A percentile compares a stretch with the other conserved stretches of the same genome.
Evolutionary conservation across 2,329 filamentous ascomycete species (phyloP).

Genomic region (Gremmenia infestans): DNA sequence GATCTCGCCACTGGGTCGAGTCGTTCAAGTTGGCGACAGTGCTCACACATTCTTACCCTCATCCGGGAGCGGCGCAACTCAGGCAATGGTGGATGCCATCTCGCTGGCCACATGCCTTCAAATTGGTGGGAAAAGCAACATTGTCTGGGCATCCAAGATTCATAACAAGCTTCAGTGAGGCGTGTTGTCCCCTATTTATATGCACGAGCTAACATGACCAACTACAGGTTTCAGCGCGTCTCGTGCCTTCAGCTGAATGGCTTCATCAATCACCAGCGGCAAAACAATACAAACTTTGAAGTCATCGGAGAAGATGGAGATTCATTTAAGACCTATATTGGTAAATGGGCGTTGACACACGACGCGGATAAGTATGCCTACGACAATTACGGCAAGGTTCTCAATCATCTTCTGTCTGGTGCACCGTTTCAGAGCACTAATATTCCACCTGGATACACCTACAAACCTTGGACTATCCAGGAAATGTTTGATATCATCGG

Average conservation of each 20-base stretch:
- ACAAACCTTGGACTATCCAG: slow-evolving; percentile 6
- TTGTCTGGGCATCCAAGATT: background rate
- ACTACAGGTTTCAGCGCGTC: slow-evolving; percentile 1
- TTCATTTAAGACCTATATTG: background rate
- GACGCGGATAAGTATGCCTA: slow-evolving; percentile 4
- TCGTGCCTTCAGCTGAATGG: background rate
- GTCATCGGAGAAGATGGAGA: background rate
- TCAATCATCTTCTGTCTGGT: background rate
- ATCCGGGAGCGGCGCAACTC: slow-evolving; percentile 32
- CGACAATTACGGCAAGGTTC: slow-evolving; percentile 1
- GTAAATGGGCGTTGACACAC: slow-evolving; percentile 1
- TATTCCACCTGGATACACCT: background rate
- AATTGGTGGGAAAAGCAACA: background rate
- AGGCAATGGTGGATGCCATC: slow-evolving; percentile 34
- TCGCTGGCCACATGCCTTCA: slow-evolving; percentile 31
- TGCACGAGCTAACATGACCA: background rate
- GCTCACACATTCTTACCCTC: slow-evolving; percentile 35
- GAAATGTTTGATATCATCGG: background rate
- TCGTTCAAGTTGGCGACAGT: slow-evolving; percentile 33
- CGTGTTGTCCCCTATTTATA: background rate
- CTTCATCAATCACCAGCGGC: background rate
- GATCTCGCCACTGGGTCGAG: slow-evolving; percentile 27
- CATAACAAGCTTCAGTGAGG: background rate
- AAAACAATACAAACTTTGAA: background rate
- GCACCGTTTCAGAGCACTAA: slow-evolving; percentile 1